Base-by-base conservation (phyloP, 2,329 filamentous ascomycete species). In the Sphaerulina populicola region DNA sequence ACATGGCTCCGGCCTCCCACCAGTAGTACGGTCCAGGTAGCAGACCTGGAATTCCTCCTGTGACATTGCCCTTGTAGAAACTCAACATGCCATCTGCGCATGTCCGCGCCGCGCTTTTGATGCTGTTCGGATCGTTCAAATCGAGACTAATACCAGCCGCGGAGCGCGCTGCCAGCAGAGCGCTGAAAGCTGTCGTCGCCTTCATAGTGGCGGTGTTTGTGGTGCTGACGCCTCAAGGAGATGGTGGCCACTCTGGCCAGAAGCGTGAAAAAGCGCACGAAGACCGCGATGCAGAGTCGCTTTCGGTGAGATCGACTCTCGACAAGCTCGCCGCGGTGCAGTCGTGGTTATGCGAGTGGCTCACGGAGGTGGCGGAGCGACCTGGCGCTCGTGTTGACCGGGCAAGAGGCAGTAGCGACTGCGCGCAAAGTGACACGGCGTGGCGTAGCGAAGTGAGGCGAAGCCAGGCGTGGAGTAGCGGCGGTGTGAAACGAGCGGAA, bases 11-110 rank as follows among this genome's bases (percentile, higher is more conserved):
- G 9, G 80, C 80, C 64, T 87, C 80, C 83, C 83, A 88, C 83
- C 83, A 88, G 72, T 86, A 86, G 65, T 83, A 84, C 57, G 83
- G 83, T 8, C 74, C 66, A 2, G 81, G 79, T 30, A 89, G 70
- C 49, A 77, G 68, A 42, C 77, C 77, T 7, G 75, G 76, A 15
- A 73, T 73, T 7, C 70, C 68, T 12, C 74, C 75, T 1, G 75
- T 71, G 42, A 71, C 59, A 54, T 80, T 77, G 14, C 77, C 77
- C 36, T 66, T 68, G 61, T 80, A 80, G 58, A 73, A 76, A 14
- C 63, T 62, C 68, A 79, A 71, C 68, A 78, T 72, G 41, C 74
- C 73, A 51, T 72, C 67, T 3, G 75, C 75, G 15, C 68, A 64
- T 10, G 64, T 65, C 10, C 60, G 61, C 5, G 73, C 72, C 21